These are phyloP conservation scores for Telfairia occidentalis DNA, from an alignment of 331 rosid species.

Conservation along the genomic window DNA sequence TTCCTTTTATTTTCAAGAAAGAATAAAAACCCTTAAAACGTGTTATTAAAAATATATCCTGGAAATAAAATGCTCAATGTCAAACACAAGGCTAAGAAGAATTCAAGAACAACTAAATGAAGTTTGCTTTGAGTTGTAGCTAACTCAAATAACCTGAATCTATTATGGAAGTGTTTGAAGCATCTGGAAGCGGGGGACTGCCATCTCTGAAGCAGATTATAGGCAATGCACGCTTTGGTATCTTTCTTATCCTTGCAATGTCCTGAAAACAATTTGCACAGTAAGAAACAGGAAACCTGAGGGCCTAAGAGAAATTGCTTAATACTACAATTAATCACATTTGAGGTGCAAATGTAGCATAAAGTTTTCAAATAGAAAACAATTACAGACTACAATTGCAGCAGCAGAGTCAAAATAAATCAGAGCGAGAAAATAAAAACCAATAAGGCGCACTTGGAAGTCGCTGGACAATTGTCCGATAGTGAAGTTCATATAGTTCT, in stretches of 20 bases:
- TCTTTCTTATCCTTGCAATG: constrained; percentile 29
- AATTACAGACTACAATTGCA: not conserved
- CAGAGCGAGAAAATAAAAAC: not conserved
- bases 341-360: not conserved
- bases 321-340: constrained; percentile 2
- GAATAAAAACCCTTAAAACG: not conserved
- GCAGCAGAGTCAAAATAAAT: not conserved
- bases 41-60: not conserved
- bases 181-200: constrained; percentile 80
- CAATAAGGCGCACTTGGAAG: not conserved
- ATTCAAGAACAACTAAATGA: not conserved
- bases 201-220: constrained; percentile 86
- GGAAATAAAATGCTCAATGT: not conserved
- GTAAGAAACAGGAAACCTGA: constrained; percentile 10
- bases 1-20: not conserved
- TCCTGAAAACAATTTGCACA: constrained; percentile 40
- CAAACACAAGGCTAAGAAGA: not conserved
- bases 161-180: constrained; percentile 41
- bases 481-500: not conserved
- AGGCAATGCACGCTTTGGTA: constrained; percentile 45
- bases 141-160: constrained; percentile 29
- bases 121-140: not conserved
- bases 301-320: constrained; percentile 3
- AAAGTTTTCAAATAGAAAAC: not conserved
- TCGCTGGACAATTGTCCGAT: not conserved